A percentile compares a stretch with the other conserved stretches of the same genome.
phyloP scores from a whole-genome alignment of 2,329 filamentous ascomycete species.

The Colletotrichum sp. region DNA sequence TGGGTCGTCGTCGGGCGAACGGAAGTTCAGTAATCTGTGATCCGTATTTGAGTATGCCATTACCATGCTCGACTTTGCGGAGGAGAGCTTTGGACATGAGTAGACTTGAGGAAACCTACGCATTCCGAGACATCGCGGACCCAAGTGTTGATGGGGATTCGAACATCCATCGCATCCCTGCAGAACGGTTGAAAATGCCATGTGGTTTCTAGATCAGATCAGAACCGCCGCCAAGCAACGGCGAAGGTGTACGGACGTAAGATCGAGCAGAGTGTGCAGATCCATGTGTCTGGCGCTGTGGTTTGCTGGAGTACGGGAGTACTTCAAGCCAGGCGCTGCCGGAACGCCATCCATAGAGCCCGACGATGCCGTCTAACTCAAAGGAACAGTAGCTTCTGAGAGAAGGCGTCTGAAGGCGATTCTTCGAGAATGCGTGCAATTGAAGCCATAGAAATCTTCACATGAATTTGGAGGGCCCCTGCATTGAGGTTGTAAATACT shows the following conservation, averaged over 20 bases:
- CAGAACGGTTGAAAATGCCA: slow-evolving; percentile 13
- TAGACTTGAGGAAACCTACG: neutral
- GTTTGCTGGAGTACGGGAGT: neutral
- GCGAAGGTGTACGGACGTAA: slow-evolving; percentile 17
- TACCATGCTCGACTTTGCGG: neutral
- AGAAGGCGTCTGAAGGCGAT: neutral
- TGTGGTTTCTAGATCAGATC: slow-evolving; percentile 1
- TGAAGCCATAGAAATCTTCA: neutral
- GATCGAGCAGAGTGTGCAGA: neutral
- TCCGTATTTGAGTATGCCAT: neutral
- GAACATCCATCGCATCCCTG: neutral
- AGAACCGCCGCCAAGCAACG: neutral
- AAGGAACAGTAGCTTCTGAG: neutral
- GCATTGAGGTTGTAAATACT: neutral
- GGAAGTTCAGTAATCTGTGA: neutral
- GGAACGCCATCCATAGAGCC: neutral
- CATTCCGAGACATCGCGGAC: neutral
- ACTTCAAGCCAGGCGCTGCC: neutral
- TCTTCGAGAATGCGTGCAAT: neutral
- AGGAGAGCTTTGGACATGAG: neutral
- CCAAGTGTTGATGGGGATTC: neutral
- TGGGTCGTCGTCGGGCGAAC: neutral
- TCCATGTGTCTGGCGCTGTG: neutral
- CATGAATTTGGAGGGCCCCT: neutral
- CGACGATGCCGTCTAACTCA: neutral